Percentiles rank a stretch among this genome's conserved stretches.
Evolutionary conservation across 2,329 filamentous ascomycete species (phyloP).

Genomic region (Nemania diffusa): DNA sequence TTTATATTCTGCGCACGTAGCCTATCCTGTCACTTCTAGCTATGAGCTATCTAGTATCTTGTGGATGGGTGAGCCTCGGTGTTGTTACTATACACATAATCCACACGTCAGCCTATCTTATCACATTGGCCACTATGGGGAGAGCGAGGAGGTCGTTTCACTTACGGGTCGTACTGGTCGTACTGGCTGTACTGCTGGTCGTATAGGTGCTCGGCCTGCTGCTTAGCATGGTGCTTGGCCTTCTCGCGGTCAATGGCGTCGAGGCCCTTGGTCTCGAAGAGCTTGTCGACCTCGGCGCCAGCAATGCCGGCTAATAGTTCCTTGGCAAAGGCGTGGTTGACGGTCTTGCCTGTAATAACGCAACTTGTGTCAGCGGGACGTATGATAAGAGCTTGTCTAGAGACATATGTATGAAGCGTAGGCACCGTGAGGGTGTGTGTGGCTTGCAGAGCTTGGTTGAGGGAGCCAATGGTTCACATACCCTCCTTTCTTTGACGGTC

Average conservation of each 20-base stretch:
- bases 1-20: not conserved
- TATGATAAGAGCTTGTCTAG: not conserved
- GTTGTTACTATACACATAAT: slow-evolving; percentile 12
- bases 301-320: slow-evolving; percentile 78
- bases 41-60: slow-evolving; percentile 27
- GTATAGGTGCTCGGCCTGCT: slow-evolving; percentile 69
- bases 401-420: not conserved
- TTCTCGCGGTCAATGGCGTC: slow-evolving; percentile 67
- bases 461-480: slow-evolving; percentile 48
- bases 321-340: slow-evolving; percentile 80
- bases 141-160: slow-evolving; percentile 31
- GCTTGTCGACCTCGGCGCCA: slow-evolving; percentile 79
- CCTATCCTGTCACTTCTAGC: not conserved
- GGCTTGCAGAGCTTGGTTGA: not conserved
- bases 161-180: slow-evolving; percentile 68
- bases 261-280: slow-evolving; percentile 76
- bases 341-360: slow-evolving; percentile 67
- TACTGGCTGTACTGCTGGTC: slow-evolving; percentile 67
- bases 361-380: not conserved
- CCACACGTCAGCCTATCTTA: slow-evolving; percentile 3
- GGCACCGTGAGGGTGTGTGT: not conserved
- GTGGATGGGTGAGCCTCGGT: slow-evolving; percentile 24
- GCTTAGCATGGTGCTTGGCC: slow-evolving; percentile 67
- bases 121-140: not conserved
- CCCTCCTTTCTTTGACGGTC: slow-evolving; percentile 77